Base-by-base conservation (phyloP, 1,284 basidiomycete genomes). In the Termitomyces sp. region DNA sequence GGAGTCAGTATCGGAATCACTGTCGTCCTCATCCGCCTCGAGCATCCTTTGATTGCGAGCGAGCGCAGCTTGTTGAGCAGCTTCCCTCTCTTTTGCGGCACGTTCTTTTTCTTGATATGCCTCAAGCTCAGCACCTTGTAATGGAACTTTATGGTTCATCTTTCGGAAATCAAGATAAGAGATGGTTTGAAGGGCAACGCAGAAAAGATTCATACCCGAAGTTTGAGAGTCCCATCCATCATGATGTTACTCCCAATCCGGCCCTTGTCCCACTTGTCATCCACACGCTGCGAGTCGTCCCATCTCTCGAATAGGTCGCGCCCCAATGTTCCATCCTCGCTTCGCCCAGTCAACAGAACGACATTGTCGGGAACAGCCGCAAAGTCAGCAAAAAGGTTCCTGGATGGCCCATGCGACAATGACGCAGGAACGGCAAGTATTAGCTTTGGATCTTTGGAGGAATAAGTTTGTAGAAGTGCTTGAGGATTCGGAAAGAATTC, bases 401-500 rank as follows among this genome's bases (percentile, higher is more conserved):
- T 80, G 0, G 95, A 96, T 7, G 91, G 89, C 1, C 97, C 96
- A 64, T 98, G 90, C 0, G 94, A 96, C 56, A 99, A 77, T 0
- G 91, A 91, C 0, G 90, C 85, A 0, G 97, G 96, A 18, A 96
- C 89, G 0, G 96, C 93, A 5, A 99, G 79, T 49, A 99, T 93
- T 34, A 97, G 80, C 66, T 97, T 98, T 0, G 96, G 92, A 53
- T 90, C 84, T 59, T 86, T 87, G 0, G 86, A 84, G 0, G 93
- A 91, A 62, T 95, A 89, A 3, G 84, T 86, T 56, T 90, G 82
- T 41, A 91, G 73, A 45, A 99, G 76, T 5, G 90, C 83, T 59
- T 86, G 84, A 4, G 93, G 84, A 55, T 83, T 90, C 1, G 87
- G 74, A 70, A 94, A 98, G 69, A 97, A 92, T 62, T 93, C 89